Conservation (phyloP, 192 early-diverging fungal species). For the Coemansia sp. region DNA sequence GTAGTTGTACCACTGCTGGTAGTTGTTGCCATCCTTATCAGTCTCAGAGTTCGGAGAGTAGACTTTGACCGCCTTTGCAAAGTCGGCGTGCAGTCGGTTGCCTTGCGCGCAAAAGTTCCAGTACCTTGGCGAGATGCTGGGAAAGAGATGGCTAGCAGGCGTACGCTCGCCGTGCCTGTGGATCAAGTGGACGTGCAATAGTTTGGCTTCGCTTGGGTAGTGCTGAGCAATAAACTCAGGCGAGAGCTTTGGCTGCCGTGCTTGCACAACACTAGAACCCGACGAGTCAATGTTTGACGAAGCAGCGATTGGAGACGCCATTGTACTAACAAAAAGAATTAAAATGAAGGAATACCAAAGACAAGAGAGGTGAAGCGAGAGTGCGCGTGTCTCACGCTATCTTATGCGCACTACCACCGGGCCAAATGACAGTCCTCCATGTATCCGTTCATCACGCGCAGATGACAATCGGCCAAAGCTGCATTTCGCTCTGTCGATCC, state of each 20-base stretch:
- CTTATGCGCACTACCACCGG: neutral
- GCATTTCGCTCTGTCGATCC: neutral
- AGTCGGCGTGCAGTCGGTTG: conserved; percentile 38
- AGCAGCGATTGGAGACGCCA: neutral
- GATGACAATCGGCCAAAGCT: neutral
- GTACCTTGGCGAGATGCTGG: conserved; percentile 25
- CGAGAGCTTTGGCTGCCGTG: conserved; percentile 42
- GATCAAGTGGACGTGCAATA: conserved; percentile 57
- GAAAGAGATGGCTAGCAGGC: conserved; percentile 25
- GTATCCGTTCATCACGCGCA: neutral
- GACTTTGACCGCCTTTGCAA: conserved; percentile 22
- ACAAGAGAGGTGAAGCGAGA: neutral
- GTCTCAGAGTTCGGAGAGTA: neutral
- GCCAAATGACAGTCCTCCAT: neutral
- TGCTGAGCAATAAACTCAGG: conserved; percentile 43
- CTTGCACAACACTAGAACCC: conserved; percentile 11
- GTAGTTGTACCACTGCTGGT: conserved; percentile 15
- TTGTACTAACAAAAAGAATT: neutral
- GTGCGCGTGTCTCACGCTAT: neutral
- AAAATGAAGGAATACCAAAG: neutral
- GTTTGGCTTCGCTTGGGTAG: conserved; percentile 49
- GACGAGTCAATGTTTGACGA: conserved; percentile 15
- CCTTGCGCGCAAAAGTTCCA: conserved; percentile 52
- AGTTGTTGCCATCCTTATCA: neutral
- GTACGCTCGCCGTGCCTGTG: conserved; percentile 58